Base-by-base conservation (phyloP, 805 yeast species). In the Lipomyces starkeyi region DNA sequence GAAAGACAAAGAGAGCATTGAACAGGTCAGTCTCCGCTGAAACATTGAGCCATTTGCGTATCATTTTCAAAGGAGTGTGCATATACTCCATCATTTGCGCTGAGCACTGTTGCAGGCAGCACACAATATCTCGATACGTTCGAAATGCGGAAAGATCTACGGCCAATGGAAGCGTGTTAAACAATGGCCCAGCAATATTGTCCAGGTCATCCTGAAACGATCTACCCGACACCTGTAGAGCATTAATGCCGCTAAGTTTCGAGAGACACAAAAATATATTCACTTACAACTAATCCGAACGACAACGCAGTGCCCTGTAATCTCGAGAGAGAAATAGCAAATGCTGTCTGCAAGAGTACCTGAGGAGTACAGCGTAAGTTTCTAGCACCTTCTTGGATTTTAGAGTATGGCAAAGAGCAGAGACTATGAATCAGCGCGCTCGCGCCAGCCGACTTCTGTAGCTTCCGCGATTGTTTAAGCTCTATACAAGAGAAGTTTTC, bases 121-220 rank as follows among this genome's bases (percentile, higher is more conserved):
- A 22, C 22, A 35, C 43, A n/a, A 65, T 20, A n/a, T 54, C 60
- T 58, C 60, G 27, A 40, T 25, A 54, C 1, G 64, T 40, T 22
- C 56, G 2, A 29, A 22, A 17, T 8, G 8, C 5, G 7, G 40
- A 7, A 17, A 67, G 20, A 20, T 64, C 54, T 6, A 69, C 14
- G 9, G 66, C 62, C 14, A 68, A 22, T n/a, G 74, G 74, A 1
- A 71, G 47, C 8, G 73, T 71, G 47, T 71, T 71, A 40, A 71
- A 71, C 49, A 66, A 22, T 13, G 74, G 73, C n/a, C 72, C 74
- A 4, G 58, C 54, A 1, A 65, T 61, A 6, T 53, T 29, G 22
- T 71, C 72, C 49, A 66, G n/a, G 4, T 62, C 69, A 52, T 71
- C 66, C 5, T 62, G 63, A 14, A 61, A 58, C n/a, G 52, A 47